Percentiles rank a stretch among this genome's conserved stretches.
Evolutionary conservation across 371 early-diverging fungal species (phyloP).

Genomic region (Batkoa obscura): DNA sequence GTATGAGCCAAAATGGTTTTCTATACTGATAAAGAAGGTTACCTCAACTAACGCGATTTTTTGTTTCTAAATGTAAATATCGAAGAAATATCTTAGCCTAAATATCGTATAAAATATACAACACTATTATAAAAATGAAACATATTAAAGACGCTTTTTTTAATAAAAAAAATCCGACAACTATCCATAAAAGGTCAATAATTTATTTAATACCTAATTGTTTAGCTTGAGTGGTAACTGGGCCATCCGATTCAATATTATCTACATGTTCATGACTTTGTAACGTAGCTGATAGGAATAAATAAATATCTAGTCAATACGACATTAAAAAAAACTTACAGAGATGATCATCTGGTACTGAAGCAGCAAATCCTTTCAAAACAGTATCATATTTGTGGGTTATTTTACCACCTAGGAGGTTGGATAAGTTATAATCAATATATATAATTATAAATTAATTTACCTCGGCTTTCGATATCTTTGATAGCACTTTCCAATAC

Average conservation of each 20-base stretch:
- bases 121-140: too few species aligned
- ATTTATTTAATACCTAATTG: too few species aligned
- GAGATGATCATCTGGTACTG: slow-evolving; percentile 9
- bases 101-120: too few species aligned
- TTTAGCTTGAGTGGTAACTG: background rate
- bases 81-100: too few species aligned
- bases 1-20: too few species aligned
- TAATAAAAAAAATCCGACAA: too few species aligned
- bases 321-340: background rate
- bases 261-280: background rate
- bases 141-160: too few species aligned
- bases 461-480: slow-evolving; percentile 11
- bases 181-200: too few species aligned
- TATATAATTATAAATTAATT: background rate
- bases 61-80: too few species aligned
- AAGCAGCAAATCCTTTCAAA: slow-evolving; percentile 15
- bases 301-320: background rate
- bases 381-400: slow-evolving; percentile 12
- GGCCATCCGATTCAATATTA: background rate
- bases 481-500: slow-evolving; percentile 10
- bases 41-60: too few species aligned
- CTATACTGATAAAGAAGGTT: too few species aligned
- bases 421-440: background rate
- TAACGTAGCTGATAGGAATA: background rate
- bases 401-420: slow-evolving; percentile 11